phyloP scores from a whole-genome alignment of 1,139 yeast species.

The Lodderomyces orthopsilosis region DNA sequence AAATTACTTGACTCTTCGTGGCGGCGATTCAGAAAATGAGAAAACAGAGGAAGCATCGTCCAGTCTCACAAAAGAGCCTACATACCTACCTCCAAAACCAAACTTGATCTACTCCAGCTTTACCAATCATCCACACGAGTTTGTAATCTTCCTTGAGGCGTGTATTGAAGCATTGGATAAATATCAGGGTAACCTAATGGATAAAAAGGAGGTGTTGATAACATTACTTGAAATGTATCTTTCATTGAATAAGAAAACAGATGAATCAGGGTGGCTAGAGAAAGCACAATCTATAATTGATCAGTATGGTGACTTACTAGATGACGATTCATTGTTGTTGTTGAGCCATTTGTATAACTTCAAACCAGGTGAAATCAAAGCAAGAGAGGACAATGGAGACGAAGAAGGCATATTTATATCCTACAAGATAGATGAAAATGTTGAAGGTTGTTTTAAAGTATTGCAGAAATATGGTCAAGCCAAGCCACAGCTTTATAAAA shows the following conservation, averaged over 20 bases:
- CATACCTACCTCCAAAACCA: slow-evolving; percentile 91
- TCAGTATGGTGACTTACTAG: slow-evolving; percentile 44
- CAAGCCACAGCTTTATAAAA: slow-evolving; percentile 63
- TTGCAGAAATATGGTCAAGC: slow-evolving; percentile 58
- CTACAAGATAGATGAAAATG: slow-evolving; percentile 56
- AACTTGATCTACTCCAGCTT: slow-evolving; percentile 84
- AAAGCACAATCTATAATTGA: slow-evolving; percentile 60
- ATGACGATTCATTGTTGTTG: slow-evolving; percentile 58
- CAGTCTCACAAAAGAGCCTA: slow-evolving; percentile 41
- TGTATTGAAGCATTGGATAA: slow-evolving; percentile 77
- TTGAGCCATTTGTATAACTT: slow-evolving; percentile 66
- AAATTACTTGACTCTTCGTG: slow-evolving; percentile 49
- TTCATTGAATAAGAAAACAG: slow-evolving; percentile 47
- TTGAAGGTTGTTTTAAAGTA: slow-evolving; percentile 54
- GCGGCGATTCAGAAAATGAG: not conserved
- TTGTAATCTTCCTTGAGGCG: slow-evolving; percentile 92
- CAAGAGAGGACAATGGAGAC: slow-evolving; percentile 43
- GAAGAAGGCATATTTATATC: slow-evolving; percentile 68
- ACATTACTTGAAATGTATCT: slow-evolving; percentile 84
- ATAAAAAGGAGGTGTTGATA: slow-evolving; percentile 67
- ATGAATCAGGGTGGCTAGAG: slow-evolving; percentile 50
- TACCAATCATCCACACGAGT: slow-evolving; percentile 78
- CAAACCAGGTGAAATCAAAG: slow-evolving; percentile 43
- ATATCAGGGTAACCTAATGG: slow-evolving; percentile 69
- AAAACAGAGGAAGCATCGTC: slow-evolving; percentile 7